Conservation (phyloP, 2,329 filamentous ascomycete genomes). For the Xylariaceae sp. region DNA sequence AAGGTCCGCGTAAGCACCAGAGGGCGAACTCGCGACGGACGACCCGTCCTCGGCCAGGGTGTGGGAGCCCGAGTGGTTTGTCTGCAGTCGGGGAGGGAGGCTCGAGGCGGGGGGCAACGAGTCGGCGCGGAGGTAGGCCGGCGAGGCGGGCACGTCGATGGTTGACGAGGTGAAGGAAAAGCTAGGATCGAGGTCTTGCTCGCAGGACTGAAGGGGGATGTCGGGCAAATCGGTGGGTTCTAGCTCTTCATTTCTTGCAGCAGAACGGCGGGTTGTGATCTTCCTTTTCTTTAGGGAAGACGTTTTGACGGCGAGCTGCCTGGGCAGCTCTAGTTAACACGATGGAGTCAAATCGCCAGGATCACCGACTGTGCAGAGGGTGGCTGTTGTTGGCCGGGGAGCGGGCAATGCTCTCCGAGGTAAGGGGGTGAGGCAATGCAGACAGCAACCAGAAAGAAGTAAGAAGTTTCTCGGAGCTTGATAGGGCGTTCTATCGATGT, state of each 20-base stretch:
- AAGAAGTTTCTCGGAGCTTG: constrained; percentile 8
- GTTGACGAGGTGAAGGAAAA: constrained; percentile 56
- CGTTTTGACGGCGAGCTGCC: constrained; percentile 74
- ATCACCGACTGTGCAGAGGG: constrained; percentile 7
- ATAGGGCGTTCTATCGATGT: constrained; percentile 16
- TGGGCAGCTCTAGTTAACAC: constrained; percentile 57
- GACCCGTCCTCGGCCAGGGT: constrained; percentile 56
- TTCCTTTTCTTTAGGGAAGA: constrained; percentile 77
- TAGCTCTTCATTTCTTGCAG: constrained; percentile 47
- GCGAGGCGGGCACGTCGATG: constrained; percentile 47
- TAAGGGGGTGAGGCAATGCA: not conserved
- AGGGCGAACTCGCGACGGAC: constrained; percentile 64
- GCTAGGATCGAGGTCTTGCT: constrained; percentile 54
- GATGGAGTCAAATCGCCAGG: constrained; percentile 17
- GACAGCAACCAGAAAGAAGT: not conserved
- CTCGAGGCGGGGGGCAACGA: constrained; percentile 54
- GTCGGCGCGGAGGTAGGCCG: constrained; percentile 38
- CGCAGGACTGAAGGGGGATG: constrained; percentile 58
- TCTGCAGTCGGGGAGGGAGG: constrained; percentile 59
- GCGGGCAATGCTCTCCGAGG: not conserved
- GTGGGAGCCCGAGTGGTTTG: constrained; percentile 48
- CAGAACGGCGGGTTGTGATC: constrained; percentile 58
- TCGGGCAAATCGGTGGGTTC: constrained; percentile 46
- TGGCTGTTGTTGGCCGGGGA: not conserved
- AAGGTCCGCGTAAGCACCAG: constrained; percentile 61